Evolutionary conservation across 345 rosid genomes (phyloP), one percentile per base, ranked within the genome.

Genomic region (Heritiera littoralis): DNA sequence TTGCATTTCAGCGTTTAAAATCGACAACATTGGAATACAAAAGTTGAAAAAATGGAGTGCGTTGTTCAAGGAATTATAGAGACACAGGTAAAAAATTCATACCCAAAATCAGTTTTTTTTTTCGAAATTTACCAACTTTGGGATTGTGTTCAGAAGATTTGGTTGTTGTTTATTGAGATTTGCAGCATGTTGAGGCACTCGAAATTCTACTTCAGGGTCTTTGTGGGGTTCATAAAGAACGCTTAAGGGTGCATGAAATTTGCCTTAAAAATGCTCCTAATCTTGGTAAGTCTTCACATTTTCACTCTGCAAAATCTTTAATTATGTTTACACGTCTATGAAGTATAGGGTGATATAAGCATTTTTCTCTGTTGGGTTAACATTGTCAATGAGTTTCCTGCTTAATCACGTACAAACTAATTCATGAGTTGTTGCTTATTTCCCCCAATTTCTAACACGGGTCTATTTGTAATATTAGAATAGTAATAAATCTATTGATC

Each of bases 191-290:
- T 49, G 98, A 96, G 89, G 99, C 98, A n/a, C 94, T 96, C 66
- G 97, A 92, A 86, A 96, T 96, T 83, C 98, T 96, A 77, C 94
- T 96, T 82, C 99, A 91, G 79, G 99, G 98, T 83, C 97, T 94
- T 41, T 96, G 98, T 83, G 99, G 99, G 76, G 98, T 94, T 83
- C 94, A 89, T n/a, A 92, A 86, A 58, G 94, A 92, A 80, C 91
- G 89, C 66, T 80, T 96, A 75, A 90, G 94, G 87, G 89, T 96
- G 63, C 99, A 96, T 88, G 99, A 96, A 84, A 80, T 96, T 7
- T 89, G 90, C 81, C 89, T 94, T 51, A 96, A 89, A 89, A 94
- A 93, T 61, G 86, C 83, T 28, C 94, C 97, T 43, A 89, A 87
- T 80, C 94, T 96, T 56, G 97, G 99, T 91, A 79, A 81, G 67